Conservation (phyloP, 768 basidiomycete species). For the Pseudohyphozyma bogoriensis region DNA sequence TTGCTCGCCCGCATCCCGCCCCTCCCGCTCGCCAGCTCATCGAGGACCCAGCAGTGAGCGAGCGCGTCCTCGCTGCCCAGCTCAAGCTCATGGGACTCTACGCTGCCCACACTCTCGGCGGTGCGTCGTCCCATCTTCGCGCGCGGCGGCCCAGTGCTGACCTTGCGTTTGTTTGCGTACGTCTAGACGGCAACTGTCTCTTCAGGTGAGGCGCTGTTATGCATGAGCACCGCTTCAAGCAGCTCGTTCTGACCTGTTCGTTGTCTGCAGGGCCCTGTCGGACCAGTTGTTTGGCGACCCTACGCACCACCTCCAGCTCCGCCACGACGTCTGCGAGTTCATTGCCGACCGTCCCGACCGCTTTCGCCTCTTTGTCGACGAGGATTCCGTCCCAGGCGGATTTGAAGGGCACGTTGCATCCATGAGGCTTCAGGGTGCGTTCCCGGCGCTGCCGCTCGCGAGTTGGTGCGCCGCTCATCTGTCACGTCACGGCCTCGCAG, state of each 20-base stretch:
- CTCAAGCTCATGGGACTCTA: slow-evolving; percentile 70
- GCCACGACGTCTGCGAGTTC: slow-evolving; percentile 72
- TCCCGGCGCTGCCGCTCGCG: too few relatives aligned
- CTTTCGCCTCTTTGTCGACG: slow-evolving; percentile 80
- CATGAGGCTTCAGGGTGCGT: slow-evolving; percentile 51
- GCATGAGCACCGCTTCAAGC: background rate
- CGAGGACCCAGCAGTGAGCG: slow-evolving; percentile 26
- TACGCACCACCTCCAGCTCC: slow-evolving; percentile 55
- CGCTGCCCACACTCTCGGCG: slow-evolving; percentile 68
- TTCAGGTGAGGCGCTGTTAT: slow-evolving; percentile 43
- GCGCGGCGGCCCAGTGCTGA: background rate
- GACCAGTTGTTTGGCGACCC: slow-evolving; percentile 77
- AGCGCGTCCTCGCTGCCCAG: slow-evolving; percentile 50
- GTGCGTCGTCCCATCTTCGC: slow-evolving; percentile 2
- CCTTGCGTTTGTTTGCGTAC: background rate
- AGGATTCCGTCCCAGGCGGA: slow-evolving; percentile 51
- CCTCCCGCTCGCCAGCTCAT: slow-evolving; percentile 16
- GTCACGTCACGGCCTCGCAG: background rate
- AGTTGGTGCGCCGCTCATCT: too few relatives aligned
- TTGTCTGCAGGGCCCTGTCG: slow-evolving; percentile 51
- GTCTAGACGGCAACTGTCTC: slow-evolving; percentile 73
- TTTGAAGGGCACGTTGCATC: slow-evolving; percentile 59
- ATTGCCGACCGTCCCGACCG: slow-evolving; percentile 57
- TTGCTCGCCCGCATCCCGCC: background rate
- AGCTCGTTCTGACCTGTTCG: background rate